These are phyloP conservation scores for Claviceps pazoutovae DNA, from an alignment of 2,329 filamentous ascomycete genomes.

Conservation along the genomic window DNA sequence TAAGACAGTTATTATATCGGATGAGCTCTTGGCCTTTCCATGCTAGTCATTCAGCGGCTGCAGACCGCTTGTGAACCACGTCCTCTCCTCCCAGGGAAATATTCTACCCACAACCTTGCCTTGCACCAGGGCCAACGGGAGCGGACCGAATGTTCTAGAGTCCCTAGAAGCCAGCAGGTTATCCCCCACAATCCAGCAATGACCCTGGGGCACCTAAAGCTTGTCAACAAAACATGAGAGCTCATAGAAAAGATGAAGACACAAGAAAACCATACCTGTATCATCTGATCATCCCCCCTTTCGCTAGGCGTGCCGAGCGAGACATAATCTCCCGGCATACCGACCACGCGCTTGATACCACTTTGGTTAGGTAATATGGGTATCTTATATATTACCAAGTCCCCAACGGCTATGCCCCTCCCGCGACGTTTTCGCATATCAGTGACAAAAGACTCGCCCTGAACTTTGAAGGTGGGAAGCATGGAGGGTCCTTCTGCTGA, in stretches of 20 bases:
- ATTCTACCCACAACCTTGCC: constrained; percentile 66
- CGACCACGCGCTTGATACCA: constrained; percentile 68
- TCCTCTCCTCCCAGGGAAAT: constrained; percentile 36
- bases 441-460: constrained; percentile 55
- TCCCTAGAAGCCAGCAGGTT: constrained; percentile 75
- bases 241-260: neutral
- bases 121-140: constrained; percentile 71
- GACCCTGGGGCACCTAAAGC: constrained; percentile 72
- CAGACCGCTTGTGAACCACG: constrained; percentile 34
- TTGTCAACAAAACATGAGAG: neutral
- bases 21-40: neutral
- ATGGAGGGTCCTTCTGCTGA: constrained; percentile 64
- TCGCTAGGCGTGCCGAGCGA: constrained; percentile 46
- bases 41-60: constrained; percentile 14
- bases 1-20: neutral
- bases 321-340: constrained; percentile 65
- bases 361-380: constrained; percentile 48
- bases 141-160: constrained; percentile 71
- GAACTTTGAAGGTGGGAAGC: constrained; percentile 65
- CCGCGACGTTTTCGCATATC: constrained; percentile 57
- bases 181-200: constrained; percentile 85
- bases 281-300: constrained; percentile 36
- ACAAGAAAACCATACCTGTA: constrained; percentile 39
- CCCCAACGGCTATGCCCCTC: constrained; percentile 55
- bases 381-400: constrained; percentile 67